Conservation (phyloP, 75 land plant species). For the Sequoia sempervirens region DNA sequence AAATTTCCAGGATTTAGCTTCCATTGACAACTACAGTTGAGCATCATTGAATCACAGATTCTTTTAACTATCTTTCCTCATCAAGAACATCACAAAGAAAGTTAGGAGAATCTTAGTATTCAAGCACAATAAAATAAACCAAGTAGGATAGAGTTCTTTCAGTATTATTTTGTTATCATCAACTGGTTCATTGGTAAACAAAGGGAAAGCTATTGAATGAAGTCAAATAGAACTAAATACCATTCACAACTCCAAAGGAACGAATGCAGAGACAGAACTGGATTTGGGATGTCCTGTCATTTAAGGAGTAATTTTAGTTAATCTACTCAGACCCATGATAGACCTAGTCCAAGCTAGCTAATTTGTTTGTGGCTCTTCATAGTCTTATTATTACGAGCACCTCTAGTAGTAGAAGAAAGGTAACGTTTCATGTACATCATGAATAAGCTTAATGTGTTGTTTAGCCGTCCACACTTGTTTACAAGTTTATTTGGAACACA, state of each 20-base stretch:
- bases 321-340: neutral
- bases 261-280: neutral
- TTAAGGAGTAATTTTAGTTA: neutral
- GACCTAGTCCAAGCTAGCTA: neutral
- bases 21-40: no score
- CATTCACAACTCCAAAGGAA: no score
- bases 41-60: no score
- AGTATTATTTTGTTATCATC: no score
- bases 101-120: no score
- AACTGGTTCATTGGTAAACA: neutral
- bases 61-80: no score
- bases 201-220: neutral
- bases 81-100: no score
- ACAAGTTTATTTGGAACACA: neutral
- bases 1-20: no score
- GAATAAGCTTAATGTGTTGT: neutral
- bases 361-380: neutral
- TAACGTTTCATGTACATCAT: neutral
- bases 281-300: neutral
- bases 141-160: no score
- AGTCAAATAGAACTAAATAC: no score
- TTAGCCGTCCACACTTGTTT: neutral
- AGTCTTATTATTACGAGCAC: neutral
- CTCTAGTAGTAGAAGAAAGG: neutral
- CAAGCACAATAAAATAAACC: no score